A percentile compares a stretch with the other conserved stretches of the same genome.
These are phyloP conservation scores for Citrus australasica DNA, from an alignment of 345 rosid species.

Conservation along the genomic window DNA sequence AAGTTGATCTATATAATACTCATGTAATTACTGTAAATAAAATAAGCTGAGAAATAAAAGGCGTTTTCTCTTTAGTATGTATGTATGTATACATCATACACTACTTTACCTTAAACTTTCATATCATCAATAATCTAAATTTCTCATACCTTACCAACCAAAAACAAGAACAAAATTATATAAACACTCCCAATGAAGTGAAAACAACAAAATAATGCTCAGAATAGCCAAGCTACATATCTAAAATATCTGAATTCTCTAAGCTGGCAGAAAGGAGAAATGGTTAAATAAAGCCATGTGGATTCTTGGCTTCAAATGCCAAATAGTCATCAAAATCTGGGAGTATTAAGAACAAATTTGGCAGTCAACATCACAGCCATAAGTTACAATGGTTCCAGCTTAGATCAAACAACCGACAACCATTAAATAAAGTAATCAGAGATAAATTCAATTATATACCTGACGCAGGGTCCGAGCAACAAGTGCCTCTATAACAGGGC, in stretches of 20 bases:
- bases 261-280: background rate
- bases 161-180: background rate
- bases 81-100: too few species aligned
- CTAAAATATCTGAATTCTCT: background rate
- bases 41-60: too few species aligned
- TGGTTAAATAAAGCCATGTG: background rate
- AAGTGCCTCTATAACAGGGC: slow-evolving; percentile 95
- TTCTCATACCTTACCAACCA: background rate
- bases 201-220: background rate
- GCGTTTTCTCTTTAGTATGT: too few species aligned
- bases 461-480: slow-evolving; percentile 99
- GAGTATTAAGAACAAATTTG: background rate
- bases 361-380: slow-evolving; percentile 7
- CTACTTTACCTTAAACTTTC: background rate
- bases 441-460: slow-evolving; percentile 40
- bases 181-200: background rate
- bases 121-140: background rate
- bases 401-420: background rate
- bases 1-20: too few species aligned
- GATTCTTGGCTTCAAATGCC: background rate
- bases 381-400: slow-evolving; percentile 6
- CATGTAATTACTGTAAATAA: too few species aligned
- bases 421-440: slow-evolving; percentile 10
- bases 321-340: background rate
- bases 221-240: background rate